Evolutionary conservation across 1,284 basidiomycete genomes (phyloP).

Genomic region (Rhodotorula sp.): DNA sequence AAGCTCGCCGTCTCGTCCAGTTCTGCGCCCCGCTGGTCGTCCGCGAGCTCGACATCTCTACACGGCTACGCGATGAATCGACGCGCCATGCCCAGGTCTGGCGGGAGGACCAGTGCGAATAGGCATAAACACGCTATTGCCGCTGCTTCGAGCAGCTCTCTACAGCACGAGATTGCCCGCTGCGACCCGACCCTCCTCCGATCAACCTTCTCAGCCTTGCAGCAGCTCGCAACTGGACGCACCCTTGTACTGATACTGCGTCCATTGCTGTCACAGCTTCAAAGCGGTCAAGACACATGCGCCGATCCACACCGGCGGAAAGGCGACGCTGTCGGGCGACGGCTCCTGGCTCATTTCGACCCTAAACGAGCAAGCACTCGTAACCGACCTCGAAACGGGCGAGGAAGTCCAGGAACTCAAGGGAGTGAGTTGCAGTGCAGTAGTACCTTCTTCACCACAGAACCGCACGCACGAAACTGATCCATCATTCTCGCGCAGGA

Average conservation of each 20-base stretch:
- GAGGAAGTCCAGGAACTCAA: slow-evolving; percentile 72
- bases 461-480: slow-evolving; percentile 50
- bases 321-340: slow-evolving; percentile 75
- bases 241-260: background rate
- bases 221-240: background rate
- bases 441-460: slow-evolving; percentile 45
- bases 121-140: too few relatives aligned
- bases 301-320: slow-evolving; percentile 84
- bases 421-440: slow-evolving; percentile 61
- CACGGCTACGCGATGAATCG: too few relatives aligned
- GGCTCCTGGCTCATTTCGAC: slow-evolving; percentile 78
- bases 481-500: slow-evolving; percentile 48
- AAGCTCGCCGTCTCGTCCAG: background rate
- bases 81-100: too few relatives aligned
- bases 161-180: too few relatives aligned
- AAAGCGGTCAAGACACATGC: slow-evolving; percentile 40
- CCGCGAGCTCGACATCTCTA: too few relatives aligned
- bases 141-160: too few relatives aligned
- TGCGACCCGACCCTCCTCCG: background rate
- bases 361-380: slow-evolving; percentile 76
- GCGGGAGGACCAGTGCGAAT: too few relatives aligned
- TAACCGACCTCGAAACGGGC: slow-evolving; percentile 76
- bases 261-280: slow-evolving; percentile 28
- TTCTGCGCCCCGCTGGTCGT: background rate
- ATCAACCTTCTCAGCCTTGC: background rate